Conservation (phyloP, 352 stramenopile species). For the Globisporangium nunn region DNA sequence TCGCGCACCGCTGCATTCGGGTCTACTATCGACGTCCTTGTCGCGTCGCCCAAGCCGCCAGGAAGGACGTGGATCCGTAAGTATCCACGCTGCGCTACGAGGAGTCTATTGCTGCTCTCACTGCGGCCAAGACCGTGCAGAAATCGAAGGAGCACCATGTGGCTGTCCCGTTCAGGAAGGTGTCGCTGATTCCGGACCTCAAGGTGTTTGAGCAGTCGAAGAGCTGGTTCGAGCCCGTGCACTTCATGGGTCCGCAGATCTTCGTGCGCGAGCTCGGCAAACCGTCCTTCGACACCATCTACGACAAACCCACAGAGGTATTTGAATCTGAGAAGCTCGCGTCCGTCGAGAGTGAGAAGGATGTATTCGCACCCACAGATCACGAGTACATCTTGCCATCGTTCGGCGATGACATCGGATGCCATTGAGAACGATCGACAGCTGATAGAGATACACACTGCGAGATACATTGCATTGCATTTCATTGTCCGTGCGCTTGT, state of each 20-base stretch:
- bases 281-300: conserved; percentile 54
- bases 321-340: conserved; percentile 26
- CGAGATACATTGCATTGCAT: too few species aligned
- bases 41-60: conserved; percentile 24
- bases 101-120: conserved; percentile 31
- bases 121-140: conserved; percentile 30
- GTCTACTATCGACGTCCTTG: conserved; percentile 68
- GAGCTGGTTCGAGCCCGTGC: conserved; percentile 68
- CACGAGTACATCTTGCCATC: conserved; percentile 39
- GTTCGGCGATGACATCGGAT: conserved; percentile 2
- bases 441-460: not conserved
- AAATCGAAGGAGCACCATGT: conserved; percentile 21
- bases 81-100: conserved; percentile 10
- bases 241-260: conserved; percentile 62
- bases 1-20: conserved; percentile 58
- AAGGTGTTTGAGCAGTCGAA: conserved; percentile 51
- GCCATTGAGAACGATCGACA: not conserved
- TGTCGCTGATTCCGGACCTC: conserved; percentile 51
- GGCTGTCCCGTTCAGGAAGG: conserved; percentile 53
- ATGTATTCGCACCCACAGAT: conserved; percentile 44
- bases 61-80: not conserved
- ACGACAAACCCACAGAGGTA: conserved; percentile 20
- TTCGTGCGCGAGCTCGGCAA: conserved; percentile 44
- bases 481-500: too few species aligned
- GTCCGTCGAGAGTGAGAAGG: conserved; percentile 44